phyloP scores from a whole-genome alignment of 2,329 filamentous ascomycete species.

The Monascus ruber region DNA sequence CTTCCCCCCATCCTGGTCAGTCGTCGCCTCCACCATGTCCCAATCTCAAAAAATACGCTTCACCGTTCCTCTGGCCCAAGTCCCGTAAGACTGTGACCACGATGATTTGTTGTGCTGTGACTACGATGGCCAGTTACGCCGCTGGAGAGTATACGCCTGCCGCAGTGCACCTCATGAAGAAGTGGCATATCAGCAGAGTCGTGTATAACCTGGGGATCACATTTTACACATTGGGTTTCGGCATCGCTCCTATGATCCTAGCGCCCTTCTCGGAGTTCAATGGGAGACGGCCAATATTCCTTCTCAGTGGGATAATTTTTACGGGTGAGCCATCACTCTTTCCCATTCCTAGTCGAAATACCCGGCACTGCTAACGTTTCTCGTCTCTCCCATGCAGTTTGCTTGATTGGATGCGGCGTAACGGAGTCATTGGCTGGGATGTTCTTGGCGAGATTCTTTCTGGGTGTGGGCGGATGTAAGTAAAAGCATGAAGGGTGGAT shows the following conservation, averaged over 20 bases:
- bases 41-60: slow-evolving; percentile 53
- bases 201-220: slow-evolving; percentile 67
- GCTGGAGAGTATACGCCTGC: slow-evolving; percentile 71
- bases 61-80: slow-evolving; percentile 63
- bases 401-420: slow-evolving; percentile 62
- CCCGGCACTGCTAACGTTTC: no score
- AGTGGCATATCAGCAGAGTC: slow-evolving; percentile 55
- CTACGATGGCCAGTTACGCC: slow-evolving; percentile 65
- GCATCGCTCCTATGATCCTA: slow-evolving; percentile 71
- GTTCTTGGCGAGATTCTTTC: slow-evolving; percentile 62
- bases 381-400: slow-evolving; percentile 24
- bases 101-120: slow-evolving; percentile 63
- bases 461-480: slow-evolving; percentile 64
- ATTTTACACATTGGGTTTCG: slow-evolving; percentile 71
- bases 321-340: slow-evolving; percentile 38
- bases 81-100: slow-evolving; percentile 60
- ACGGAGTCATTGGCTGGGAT: slow-evolving; percentile 61
- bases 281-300: slow-evolving; percentile 72
- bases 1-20: slow-evolving; percentile 18
- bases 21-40: slow-evolving; percentile 46
- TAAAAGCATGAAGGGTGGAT: slow-evolving; percentile 5
- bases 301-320: slow-evolving; percentile 60
- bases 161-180: slow-evolving; percentile 49
- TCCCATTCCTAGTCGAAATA: slow-evolving; percentile 7
- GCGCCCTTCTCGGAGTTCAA: slow-evolving; percentile 84